Evolutionary conservation across 345 rosid species (phyloP), one percentile per base, ranked within the genome.

Genomic region (Sisymbrium irio): DNA sequence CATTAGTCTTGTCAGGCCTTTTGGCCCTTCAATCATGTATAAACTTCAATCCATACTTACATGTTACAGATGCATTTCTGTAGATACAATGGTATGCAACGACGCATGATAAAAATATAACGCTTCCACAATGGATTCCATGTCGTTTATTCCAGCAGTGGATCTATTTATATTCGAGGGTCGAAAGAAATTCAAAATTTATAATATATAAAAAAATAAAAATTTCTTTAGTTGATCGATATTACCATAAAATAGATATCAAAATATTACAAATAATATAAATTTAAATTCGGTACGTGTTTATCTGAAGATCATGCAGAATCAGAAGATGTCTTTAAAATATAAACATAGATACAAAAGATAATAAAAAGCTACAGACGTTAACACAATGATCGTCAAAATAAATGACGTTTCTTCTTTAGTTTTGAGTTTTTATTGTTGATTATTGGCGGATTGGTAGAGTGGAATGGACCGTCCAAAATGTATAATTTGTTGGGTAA

Each of bases 281-380:
- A n/a, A 61, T 61, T 71, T 49, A 50, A 50, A 28, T 32, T 62
- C 19, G 68, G 51, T 41, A 62, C 40, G 9, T 10, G 47, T 71
- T 32, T 60, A 11, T 49, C 30, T 50, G 25, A 30, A 50, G 22
- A 18, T 50, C 42, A 40, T 40, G 42, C 22, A 51, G 50, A 64
- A 19, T 28, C 37, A 54, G 59, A 14, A 54, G 37, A 30, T 54
- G 41, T 62, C 12, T 54, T 53, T 40, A 63, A 15, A 54, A 63
- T 51, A 62, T 41, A 49, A 20, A 55, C 19, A 55, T 32, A 55
- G 5, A 41, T 41, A 72, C 67, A 37, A 49, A 47, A 60, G 41
- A 49, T 41, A 51, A 49, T 41, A 51, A 62, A 22, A 62, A 15
- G 62, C n/a, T 53, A 50, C 8, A 50, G 11, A 50, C 68, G 25